Conservation (phyloP, 2,329 filamentous ascomycete species). For the Talaromyces piceae region DNA sequence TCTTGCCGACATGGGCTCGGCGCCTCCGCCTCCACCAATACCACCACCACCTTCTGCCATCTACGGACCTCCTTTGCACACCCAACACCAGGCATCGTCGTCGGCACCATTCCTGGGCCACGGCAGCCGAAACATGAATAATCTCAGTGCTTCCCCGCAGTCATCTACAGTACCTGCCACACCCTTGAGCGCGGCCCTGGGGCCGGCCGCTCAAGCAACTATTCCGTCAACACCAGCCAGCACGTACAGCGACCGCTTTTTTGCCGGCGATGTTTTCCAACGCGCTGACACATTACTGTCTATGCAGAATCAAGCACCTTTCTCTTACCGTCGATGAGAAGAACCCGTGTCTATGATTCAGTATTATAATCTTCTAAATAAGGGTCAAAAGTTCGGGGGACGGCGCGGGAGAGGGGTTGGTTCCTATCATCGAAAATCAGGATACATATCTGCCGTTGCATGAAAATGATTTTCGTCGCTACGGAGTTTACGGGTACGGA, state of each 20-base stretch:
- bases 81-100: constrained; percentile 25
- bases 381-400: too few relatives aligned
- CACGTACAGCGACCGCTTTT: constrained; percentile 42
- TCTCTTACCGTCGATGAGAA: constrained; percentile 33
- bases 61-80: constrained; percentile 30
- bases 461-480: too few relatives aligned
- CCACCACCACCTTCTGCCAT: too few relatives aligned
- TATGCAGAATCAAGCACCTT: constrained; percentile 35
- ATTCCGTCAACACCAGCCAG: constrained; percentile 58
- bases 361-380: too few relatives aligned
- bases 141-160: constrained; percentile 37
- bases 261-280: constrained; percentile 44
- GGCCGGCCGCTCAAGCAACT: constrained; percentile 83
- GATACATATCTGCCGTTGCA: too few relatives aligned
- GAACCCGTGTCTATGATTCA: too few relatives aligned
- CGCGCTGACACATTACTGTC: constrained; percentile 41
- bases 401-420: too few relatives aligned
- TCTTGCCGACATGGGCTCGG: constrained; percentile 38
- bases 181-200: constrained; percentile 79
- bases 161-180: constrained; percentile 67
- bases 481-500: too few relatives aligned
- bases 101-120: constrained; percentile 9
- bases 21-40: constrained; percentile 19
- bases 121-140: neutral
- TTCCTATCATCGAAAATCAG: too few relatives aligned